Base-by-base conservation (phyloP, 768 basidiomycete species). In the Neoboletus subvelutipes region DNA sequence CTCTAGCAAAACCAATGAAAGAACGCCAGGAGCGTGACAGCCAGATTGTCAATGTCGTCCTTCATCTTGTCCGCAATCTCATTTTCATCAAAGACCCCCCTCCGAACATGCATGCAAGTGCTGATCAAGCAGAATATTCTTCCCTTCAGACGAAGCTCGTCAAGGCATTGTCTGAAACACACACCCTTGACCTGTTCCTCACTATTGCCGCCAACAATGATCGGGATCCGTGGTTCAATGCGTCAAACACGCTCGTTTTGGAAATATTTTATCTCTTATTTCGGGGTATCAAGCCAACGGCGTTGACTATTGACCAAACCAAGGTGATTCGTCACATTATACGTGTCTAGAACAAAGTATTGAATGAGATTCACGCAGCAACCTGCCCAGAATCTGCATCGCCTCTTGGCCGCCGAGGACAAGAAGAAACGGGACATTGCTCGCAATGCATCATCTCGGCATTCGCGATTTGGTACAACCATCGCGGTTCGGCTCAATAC, bases 391-490 rank as follows among this genome's bases (percentile, higher is more conserved):
- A 83, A 81, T 39, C 78, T 99, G 2, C 82, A 86, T 10, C 83
- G 84, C 41, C 83, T 98, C 50, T 82, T 99, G 17, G 87, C 85
- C 4, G 74, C 80, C 34, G 97, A 99, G 75, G 84, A 84, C 58
- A 82, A 80, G 54, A 78, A 77, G 41, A 87, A 85, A 57, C 78
- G 80, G 34, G 78, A 83, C 52, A 69, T 81, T 26, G 78, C 83
- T 0, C 79, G 83, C 47, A 75, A 78, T 47, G 76, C 82, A 5
- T 73, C 86, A 50, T 90, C 93, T 22, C 83, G 97, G 33, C 97
- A 99, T 74, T 93, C 94, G 26, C 86, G 95, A 47, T 99, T 99
- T 72, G 97, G 97, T 1, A 98, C 97, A 3, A 98, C 95, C 10
- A 87, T 98, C 61, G 76, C 88, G 22, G 87, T 99, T 52, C 83